A percentile compares a stretch with the other conserved stretches of the same genome.
phyloP scores from a whole-genome alignment of 2,329 filamentous ascomycete species.

The Phyllosticta ampelicida region DNA sequence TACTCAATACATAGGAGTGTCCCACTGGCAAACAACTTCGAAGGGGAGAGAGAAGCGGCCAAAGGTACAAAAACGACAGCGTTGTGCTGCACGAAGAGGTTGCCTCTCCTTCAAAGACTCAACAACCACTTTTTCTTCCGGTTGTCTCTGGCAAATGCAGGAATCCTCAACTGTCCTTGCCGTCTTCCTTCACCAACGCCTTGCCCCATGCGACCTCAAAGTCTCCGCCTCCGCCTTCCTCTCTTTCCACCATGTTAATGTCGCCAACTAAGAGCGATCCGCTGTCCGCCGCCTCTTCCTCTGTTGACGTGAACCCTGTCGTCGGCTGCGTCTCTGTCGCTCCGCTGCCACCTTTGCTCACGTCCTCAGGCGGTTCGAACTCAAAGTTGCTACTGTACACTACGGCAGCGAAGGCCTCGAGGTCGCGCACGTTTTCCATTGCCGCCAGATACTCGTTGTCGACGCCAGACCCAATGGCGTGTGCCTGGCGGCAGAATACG shows the following conservation, averaged over 20 bases:
- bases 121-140: not conserved
- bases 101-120: not conserved
- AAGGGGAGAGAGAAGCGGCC: too few species aligned
- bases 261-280: constrained; percentile 13
- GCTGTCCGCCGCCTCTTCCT: not conserved
- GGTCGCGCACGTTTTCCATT: constrained; percentile 64
- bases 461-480: constrained; percentile 62
- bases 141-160: not conserved
- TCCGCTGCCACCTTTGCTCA: not conserved
- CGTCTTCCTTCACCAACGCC: constrained; percentile 41
- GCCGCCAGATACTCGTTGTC: constrained; percentile 44
- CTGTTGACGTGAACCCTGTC: constrained; percentile 10
- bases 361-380: constrained; percentile 33
- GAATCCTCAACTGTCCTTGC: constrained; percentile 9
- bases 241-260: constrained; percentile 17
- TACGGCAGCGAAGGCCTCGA: constrained; percentile 76
- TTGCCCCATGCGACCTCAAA: constrained; percentile 64
- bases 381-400: constrained; percentile 77
- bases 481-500: constrained; percentile 81
- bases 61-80: too few species aligned
- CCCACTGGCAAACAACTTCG: too few species aligned
- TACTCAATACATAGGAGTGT: too few species aligned
- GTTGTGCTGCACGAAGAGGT: not conserved
- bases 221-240: constrained; percentile 29
- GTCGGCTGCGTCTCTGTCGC: constrained; percentile 11